A percentile compares a stretch with the other conserved stretches of the same genome.
phyloP scores from a whole-genome alignment of 2,329 filamentous ascomycete species.

The Septoria petroselini region DNA sequence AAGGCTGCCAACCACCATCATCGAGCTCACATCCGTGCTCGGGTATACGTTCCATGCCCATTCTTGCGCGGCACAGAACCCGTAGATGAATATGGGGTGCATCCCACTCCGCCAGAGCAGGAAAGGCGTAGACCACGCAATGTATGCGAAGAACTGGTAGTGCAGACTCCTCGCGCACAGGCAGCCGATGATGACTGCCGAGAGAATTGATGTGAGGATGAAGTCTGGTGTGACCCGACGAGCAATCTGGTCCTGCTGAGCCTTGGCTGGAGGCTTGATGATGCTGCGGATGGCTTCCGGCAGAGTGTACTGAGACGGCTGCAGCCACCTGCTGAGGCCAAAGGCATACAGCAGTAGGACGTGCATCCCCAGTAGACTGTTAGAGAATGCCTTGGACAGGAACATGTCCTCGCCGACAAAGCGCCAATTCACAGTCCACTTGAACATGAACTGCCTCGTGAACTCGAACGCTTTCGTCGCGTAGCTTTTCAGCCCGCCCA shows the following conservation, averaged over 20 bases:
- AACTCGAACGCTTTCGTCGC: constrained; percentile 83
- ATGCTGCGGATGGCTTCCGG: constrained; percentile 53
- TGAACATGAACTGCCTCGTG: constrained; percentile 85
- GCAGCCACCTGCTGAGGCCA: constrained; percentile 66
- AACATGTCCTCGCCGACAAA: constrained; percentile 85
- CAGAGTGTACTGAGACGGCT: constrained; percentile 60
- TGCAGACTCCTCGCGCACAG: constrained; percentile 84
- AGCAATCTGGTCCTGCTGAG: constrained; percentile 58
- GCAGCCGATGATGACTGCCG: constrained; percentile 73
- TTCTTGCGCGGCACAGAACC: constrained; percentile 75
- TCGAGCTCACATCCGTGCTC: constrained; percentile 66
- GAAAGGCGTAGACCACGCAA: constrained; percentile 85
- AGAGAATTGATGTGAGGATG: constrained; percentile 72
- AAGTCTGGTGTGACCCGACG: constrained; percentile 65
- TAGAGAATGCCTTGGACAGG: constrained; percentile 66
- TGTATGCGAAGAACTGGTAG: constrained; percentile 93
- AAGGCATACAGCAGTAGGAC: constrained; percentile 64
- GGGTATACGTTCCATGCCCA: constrained; percentile 94
- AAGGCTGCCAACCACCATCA: constrained; percentile 67
- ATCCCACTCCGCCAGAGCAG: constrained; percentile 75
- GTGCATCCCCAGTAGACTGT: constrained; percentile 65
- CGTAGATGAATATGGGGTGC: constrained; percentile 64
- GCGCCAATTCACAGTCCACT: constrained; percentile 99
- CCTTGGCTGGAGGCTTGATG: constrained; percentile 43
- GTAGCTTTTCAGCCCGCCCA: constrained; percentile 66